Evolutionary conservation across 2,329 filamentous ascomycete species (phyloP), one percentile per base, ranked within the genome.

Genomic region (Phialophora macrospora): DNA sequence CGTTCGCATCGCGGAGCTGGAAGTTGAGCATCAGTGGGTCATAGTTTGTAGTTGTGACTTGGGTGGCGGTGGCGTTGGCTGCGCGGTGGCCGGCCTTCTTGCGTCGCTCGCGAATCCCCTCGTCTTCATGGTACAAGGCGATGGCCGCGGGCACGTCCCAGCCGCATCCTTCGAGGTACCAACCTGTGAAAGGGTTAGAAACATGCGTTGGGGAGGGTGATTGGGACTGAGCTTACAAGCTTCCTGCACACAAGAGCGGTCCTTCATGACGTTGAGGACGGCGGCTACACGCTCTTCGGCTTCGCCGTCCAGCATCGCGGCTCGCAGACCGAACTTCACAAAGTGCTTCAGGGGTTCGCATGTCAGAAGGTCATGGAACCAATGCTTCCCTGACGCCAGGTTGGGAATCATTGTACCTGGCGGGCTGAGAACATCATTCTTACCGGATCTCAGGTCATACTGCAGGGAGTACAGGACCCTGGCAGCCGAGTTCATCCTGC

Each of bases 201-300:
- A 41, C 14, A 17, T 2, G 14, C 14, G 38, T 14, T 41, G 14
- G 17, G n/a, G 38, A 41, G 8, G 12, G 14, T 5, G 1, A 17
- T 5, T 14, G 38, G 38, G 14, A 41, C 14, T 41, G 38, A 41
- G 2, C 38, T 41, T 41, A 17, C 51, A 55, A 17, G 51, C 51
- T 55, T 55, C 51, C 24, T 55, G 51, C 6, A 55, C 51, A 20
- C 24, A 55, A 11, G 24, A 32, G 26, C 51, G 51, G 8, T 55
- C 51, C 8, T 22, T 14, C 51, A 55, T 55, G 51, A 14, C 12
- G 12, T 4, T 12, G 17, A 55, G 51, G 51, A 55, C 51, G 20
- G 28, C 22, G 4, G 51, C 22, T 6, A 55, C 11, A 28, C 52
- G 52, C 28, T 20, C 24, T 14, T 55, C 52, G n/a, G 52, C 28